These are phyloP conservation scores for Santalum album DNA, from an alignment of 164 flowering plant species.

Conservation along the genomic window DNA sequence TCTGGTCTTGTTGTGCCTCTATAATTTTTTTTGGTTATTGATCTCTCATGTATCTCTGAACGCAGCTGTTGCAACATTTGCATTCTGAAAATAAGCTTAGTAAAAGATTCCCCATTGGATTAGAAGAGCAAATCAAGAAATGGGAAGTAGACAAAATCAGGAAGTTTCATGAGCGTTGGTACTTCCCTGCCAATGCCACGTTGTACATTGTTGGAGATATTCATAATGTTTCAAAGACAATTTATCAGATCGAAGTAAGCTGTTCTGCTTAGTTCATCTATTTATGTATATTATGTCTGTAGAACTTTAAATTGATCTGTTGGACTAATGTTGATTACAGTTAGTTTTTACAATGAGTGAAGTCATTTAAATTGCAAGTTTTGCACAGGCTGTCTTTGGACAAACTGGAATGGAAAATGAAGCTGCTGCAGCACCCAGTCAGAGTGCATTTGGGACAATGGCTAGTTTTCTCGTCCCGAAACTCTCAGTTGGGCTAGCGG, in stretches of 20 bases:
- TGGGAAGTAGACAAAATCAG: conserved; percentile 98
- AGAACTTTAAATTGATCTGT: background rate
- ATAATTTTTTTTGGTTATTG: conserved; percentile 3
- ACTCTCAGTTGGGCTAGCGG: conserved; percentile 62
- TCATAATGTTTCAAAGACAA: conserved; percentile 62
- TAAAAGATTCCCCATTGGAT: conserved; percentile 91
- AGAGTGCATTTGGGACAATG: conserved; percentile 88
- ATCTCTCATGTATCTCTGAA: conserved; percentile 6
- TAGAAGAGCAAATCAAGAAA: conserved; percentile 97
- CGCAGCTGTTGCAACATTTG: conserved; percentile 80
- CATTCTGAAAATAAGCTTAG: conserved; percentile 99
- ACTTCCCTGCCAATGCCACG: conserved; percentile 97
- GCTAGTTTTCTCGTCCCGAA: conserved; percentile 96
- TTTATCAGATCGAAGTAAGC: conserved; percentile 77
- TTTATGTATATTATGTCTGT: background rate
- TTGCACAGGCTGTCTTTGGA: conserved; percentile 79
- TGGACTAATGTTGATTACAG: background rate
- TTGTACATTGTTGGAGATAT: conserved; percentile 95
- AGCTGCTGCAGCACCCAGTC: conserved; percentile 32
- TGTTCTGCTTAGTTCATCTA: background rate
- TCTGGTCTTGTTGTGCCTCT: background rate
- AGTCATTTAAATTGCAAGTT: conserved; percentile 10
- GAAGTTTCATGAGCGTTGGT: conserved; percentile 98
- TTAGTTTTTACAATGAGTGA: conserved; percentile 1
- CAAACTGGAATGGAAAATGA: conserved; percentile 55